A percentile compares a stretch with the other conserved stretches of the same genome.
Evolutionary conservation across 2,329 filamentous ascomycete species (phyloP).

Genomic region (Cladosporium sp.): DNA sequence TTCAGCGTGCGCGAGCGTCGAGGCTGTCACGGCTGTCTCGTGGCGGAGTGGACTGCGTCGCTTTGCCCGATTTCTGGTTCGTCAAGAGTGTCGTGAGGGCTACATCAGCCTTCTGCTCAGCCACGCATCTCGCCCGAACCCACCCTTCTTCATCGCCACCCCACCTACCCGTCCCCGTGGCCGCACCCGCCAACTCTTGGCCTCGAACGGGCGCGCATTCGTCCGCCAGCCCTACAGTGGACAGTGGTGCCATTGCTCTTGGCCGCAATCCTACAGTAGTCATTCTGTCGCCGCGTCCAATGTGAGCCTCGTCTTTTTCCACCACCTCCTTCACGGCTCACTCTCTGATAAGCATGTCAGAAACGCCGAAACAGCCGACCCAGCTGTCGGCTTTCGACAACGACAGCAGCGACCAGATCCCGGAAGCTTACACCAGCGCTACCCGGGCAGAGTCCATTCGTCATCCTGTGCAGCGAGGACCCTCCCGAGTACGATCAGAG

Average conservation of each 20-base stretch:
- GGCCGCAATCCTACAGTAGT: background rate
- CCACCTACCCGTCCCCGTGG: too few relatives aligned
- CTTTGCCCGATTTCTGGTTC: too few relatives aligned
- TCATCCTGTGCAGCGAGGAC: constrained; percentile 6
- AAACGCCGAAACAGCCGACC: background rate
- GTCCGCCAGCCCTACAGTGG: background rate
- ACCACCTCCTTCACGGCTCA: background rate
- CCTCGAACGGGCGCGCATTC: too few relatives aligned
- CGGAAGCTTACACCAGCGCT: background rate
- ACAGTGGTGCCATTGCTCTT: background rate
- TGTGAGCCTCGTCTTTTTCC: background rate
- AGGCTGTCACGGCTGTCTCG: too few relatives aligned
- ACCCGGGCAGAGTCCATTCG: background rate
- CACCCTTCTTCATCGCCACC: too few relatives aligned
- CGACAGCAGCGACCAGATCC: background rate
- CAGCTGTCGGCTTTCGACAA: background rate
- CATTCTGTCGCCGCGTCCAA: background rate
- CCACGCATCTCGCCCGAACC: too few relatives aligned
- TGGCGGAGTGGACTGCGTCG: too few relatives aligned
- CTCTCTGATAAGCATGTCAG: background rate
- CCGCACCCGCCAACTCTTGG: too few relatives aligned
- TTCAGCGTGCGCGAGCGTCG: too few relatives aligned
- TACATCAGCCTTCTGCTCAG: too few relatives aligned
- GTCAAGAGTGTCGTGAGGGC: too few relatives aligned
- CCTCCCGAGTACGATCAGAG: background rate